phyloP scores from a whole-genome alignment of 129 eudicot species.

The Gnaphalium uliginosum region DNA sequence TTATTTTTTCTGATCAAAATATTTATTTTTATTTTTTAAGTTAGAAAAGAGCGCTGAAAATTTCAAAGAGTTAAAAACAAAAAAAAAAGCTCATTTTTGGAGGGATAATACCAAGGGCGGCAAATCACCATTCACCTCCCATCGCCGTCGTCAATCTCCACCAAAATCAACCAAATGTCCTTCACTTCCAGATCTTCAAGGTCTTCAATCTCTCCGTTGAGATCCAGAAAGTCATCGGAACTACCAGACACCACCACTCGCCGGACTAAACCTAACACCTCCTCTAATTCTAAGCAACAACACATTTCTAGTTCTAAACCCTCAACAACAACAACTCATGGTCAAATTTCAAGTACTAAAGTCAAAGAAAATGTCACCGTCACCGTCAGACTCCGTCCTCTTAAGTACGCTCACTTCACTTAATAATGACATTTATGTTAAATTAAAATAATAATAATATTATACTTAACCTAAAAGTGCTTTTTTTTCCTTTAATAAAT shows the following conservation, averaged over 20 bases:
- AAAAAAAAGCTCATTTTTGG: constrained; percentile 37
- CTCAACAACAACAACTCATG: background rate
- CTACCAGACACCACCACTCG: constrained; percentile 34
- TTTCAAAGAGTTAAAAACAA: constrained; percentile 31
- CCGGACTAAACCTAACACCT: constrained; percentile 33
- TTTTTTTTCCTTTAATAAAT: constrained; percentile 9
- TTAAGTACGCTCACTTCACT: constrained; percentile 47
- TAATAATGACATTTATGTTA: background rate
- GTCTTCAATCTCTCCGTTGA: constrained; percentile 65
- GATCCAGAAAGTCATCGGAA: constrained; percentile 50
- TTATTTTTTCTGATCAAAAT: too few relatives aligned
- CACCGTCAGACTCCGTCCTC: constrained; percentile 90
- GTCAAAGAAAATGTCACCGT: constrained; percentile 78
- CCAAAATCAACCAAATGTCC: constrained; percentile 33
- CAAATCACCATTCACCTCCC: constrained; percentile 12
- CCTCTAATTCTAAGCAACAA: constrained; percentile 1
- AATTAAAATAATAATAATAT: background rate
- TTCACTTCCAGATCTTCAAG: constrained; percentile 42
- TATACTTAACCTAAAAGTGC: background rate
- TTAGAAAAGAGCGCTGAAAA: constrained; percentile 20
- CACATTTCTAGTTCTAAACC: background rate
- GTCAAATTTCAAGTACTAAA: constrained; percentile 6
- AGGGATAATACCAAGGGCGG: constrained; percentile 44
- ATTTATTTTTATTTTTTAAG: background rate
- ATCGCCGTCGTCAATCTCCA: constrained; percentile 20